Base-by-base conservation (phyloP, 768 basidiomycete genomes). In the Clathrus columnatus region DNA sequence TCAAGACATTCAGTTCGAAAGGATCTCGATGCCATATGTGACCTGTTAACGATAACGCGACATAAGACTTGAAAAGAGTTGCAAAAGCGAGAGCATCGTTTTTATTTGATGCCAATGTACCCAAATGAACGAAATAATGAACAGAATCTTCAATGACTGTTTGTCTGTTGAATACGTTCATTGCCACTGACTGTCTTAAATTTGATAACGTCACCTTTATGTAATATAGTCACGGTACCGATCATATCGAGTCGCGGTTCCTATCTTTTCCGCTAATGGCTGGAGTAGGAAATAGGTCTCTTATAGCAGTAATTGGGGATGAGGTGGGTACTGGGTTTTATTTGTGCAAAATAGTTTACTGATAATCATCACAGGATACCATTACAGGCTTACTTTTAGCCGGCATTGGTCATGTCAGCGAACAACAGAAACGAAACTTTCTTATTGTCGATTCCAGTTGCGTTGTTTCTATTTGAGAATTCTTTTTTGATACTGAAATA, bases 261-360 rank as follows among this genome's bases (percentile, higher is more conserved):
- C 2, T 47, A 47, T 41, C 50, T 30, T 51, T 5, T 46, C 44
- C 8, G 18, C 18, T 44, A 7, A 56, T 56, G 55, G 55, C 55
- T 51, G 23, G 29, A 24, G 47, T 29, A 17, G 24, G 47, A 17
- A 56, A 95, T 70, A 81, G 95, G 54, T 87, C 79, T 58, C 73
- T 98, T 42, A 79, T 99, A 42, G 95, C 96, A 29, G 91, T 94
- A 67, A 98, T 99, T 62, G 96, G 95, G 41, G 96, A 98, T 69
- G 96, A 99, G 75, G 95, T 94, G 61, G 73, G 61, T 42, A 29
- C 36, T 30, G 43, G 16, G 10, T 27, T 7, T n/a, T 10, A 5
- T 54, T 53, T 60, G 51, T 36, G 30, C 16, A 43, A 59, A 41
- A 50, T 48, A 21, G 17, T 24, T 26, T 23, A 23, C 17, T 24